Evolutionary conservation across 2,329 filamentous ascomycete genomes (phyloP).

Genomic region (Diaporthe velutina): DNA sequence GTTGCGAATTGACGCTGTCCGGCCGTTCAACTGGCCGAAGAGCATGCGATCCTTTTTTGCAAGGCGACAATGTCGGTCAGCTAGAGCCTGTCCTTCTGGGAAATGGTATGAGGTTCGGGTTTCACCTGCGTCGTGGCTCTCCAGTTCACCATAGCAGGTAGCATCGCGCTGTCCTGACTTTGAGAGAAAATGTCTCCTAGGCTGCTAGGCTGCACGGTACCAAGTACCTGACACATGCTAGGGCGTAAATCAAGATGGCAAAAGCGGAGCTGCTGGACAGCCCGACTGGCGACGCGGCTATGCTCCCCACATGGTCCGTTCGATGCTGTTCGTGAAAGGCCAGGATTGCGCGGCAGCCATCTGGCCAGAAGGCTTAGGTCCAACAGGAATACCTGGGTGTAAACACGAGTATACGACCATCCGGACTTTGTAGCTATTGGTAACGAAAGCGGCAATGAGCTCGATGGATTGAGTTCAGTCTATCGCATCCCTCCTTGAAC

Average conservation of each 20-base stretch:
- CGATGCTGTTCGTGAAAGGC: slow-evolving; percentile 3
- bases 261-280: slow-evolving; percentile 25
- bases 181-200: neutral
- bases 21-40: neutral
- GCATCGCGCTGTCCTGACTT: neutral
- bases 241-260: slow-evolving; percentile 8
- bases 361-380: slow-evolving; percentile 1
- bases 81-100: neutral
- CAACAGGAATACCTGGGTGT: neutral
- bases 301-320: slow-evolving; percentile 27
- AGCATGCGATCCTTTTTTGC: neutral
- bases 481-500: slow-evolving; percentile 12
- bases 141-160: neutral
- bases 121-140: slow-evolving; percentile 8
- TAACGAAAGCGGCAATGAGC: slow-evolving; percentile 32
- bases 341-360: slow-evolving; percentile 6
- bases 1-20: neutral
- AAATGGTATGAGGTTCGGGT: neutral
- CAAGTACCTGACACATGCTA: slow-evolving; percentile 19
- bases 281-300: slow-evolving; percentile 23
- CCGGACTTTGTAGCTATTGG: slow-evolving; percentile 1
- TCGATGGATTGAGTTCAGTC: slow-evolving; percentile 31
- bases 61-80: neutral
- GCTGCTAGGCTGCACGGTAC: neutral
- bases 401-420: neutral